phyloP scores from a whole-genome alignment of 2,329 filamentous ascomycete species.

The Polytolypa hystricis region DNA sequence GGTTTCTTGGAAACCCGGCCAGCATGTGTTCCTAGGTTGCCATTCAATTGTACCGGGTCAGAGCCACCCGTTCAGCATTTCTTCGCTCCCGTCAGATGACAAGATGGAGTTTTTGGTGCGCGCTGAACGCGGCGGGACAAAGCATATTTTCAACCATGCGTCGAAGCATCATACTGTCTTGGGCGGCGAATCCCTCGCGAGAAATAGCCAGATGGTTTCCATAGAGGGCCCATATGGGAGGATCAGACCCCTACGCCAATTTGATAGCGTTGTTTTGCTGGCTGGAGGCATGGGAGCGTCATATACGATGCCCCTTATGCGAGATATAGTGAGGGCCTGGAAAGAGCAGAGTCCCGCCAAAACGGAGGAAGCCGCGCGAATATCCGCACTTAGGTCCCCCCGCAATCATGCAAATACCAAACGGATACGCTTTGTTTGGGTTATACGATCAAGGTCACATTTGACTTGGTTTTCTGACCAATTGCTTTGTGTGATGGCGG shows the following conservation, averaged over 20 bases:
- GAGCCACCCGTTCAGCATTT: constrained; percentile 54
- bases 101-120: constrained; percentile 48
- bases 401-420: constrained; percentile 26
- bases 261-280: constrained; percentile 49
- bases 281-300: constrained; percentile 51
- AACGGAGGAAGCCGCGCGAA: not conserved
- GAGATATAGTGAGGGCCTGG: constrained; percentile 44
- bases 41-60: constrained; percentile 47
- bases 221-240: constrained; percentile 46
- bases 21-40: constrained; percentile 52
- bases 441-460: constrained; percentile 44
- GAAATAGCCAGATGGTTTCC: constrained; percentile 29
- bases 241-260: constrained; percentile 44
- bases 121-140: constrained; percentile 43
- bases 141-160: constrained; percentile 40
- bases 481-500: constrained; percentile 34
- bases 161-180: constrained; percentile 25
- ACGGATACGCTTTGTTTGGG: constrained; percentile 46
- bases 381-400: not conserved
- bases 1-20: constrained; percentile 49
- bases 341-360: constrained; percentile 18
- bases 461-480: constrained; percentile 44
- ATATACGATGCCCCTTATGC: constrained; percentile 46
- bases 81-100: constrained; percentile 44
- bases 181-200: constrained; percentile 8